Conservation (phyloP, 345 rosid genomes). For the Gynandropsis gynandra region DNA sequence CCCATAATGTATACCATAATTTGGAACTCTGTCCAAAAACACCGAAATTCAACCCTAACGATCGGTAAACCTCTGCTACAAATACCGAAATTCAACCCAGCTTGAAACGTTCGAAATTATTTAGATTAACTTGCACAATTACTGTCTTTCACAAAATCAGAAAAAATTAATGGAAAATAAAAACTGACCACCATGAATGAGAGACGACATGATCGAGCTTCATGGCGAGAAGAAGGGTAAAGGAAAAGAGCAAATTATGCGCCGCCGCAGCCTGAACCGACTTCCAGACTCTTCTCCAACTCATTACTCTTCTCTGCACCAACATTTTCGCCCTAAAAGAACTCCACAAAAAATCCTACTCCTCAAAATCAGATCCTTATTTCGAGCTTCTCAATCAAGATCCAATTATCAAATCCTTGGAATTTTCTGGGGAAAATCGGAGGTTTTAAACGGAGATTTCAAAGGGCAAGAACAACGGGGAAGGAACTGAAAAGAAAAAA, state of each 20-base stretch:
- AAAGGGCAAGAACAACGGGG: background rate
- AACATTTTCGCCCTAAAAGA: slow-evolving; percentile 25
- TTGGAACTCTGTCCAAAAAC: background rate
- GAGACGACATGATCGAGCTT: slow-evolving; percentile 57
- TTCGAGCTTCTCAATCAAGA: slow-evolving; percentile 14
- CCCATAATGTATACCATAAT: background rate
- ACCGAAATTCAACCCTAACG: background rate
- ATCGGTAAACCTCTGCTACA: background rate
- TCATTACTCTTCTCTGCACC: slow-evolving; percentile 54
- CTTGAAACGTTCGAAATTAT: background rate
- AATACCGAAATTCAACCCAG: background rate
- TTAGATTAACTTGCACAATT: background rate
- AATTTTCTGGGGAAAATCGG: background rate
- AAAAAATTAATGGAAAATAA: background rate
- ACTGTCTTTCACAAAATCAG: slow-evolving; percentile 3
- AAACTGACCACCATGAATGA: slow-evolving; percentile 72
- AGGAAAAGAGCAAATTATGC: slow-evolving; percentile 64
- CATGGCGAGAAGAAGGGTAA: slow-evolving; percentile 67
- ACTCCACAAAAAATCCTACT: slow-evolving; percentile 12
- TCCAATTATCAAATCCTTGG: background rate
- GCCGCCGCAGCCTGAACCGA: slow-evolving; percentile 60
- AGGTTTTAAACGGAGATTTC: slow-evolving; percentile 19
- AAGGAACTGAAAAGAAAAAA: slow-evolving; percentile 4
- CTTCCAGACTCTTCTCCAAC: slow-evolving; percentile 71
- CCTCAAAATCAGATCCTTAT: slow-evolving; percentile 2